Evolutionary conservation across 768 basidiomycete species (phyloP).

Genomic region (Hydnomerulius pinastri): DNA sequence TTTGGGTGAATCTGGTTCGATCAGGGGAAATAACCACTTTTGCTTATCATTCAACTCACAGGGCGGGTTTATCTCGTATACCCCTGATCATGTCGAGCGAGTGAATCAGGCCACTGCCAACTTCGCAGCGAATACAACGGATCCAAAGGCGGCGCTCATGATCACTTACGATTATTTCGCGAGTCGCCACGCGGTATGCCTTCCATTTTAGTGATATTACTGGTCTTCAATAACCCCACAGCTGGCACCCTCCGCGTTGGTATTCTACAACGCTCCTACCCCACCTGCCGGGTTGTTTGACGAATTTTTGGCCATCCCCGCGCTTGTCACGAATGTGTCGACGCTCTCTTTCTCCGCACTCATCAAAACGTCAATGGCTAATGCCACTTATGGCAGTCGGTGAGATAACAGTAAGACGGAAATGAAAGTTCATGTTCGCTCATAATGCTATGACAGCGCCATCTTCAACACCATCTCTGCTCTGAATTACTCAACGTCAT

Average conservation of each 20-base stretch:
- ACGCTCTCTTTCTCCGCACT: constrained; percentile 19
- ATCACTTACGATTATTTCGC: constrained; percentile 41
- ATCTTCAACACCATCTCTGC: constrained; percentile 12
- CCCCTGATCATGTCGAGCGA: not conserved
- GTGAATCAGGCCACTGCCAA: constrained; percentile 8
- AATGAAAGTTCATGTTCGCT: no score
- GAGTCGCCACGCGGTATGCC: constrained; percentile 27
- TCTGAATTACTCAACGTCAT: constrained; percentile 7
- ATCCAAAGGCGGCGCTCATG: constrained; percentile 33
- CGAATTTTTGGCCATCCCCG: constrained; percentile 26
- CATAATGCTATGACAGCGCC: not conserved
- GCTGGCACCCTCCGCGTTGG: constrained; percentile 24
- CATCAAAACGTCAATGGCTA: constrained; percentile 3
- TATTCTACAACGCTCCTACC: constrained; percentile 55
- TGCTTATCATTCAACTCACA: not conserved
- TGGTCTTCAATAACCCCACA: not conserved
- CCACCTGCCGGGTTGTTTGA: constrained; percentile 1
- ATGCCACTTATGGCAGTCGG: constrained; percentile 1
- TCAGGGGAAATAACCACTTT: not conserved
- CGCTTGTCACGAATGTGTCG: no score
- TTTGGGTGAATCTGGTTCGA: constrained; percentile 48
- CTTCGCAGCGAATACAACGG: constrained; percentile 7
- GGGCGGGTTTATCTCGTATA: constrained; percentile 8
- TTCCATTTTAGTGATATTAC: not conserved
- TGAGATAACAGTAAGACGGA: constrained; percentile 1